Base-by-base conservation (phyloP, 768 basidiomycete genomes). In the Termitomyces heimii region DNA sequence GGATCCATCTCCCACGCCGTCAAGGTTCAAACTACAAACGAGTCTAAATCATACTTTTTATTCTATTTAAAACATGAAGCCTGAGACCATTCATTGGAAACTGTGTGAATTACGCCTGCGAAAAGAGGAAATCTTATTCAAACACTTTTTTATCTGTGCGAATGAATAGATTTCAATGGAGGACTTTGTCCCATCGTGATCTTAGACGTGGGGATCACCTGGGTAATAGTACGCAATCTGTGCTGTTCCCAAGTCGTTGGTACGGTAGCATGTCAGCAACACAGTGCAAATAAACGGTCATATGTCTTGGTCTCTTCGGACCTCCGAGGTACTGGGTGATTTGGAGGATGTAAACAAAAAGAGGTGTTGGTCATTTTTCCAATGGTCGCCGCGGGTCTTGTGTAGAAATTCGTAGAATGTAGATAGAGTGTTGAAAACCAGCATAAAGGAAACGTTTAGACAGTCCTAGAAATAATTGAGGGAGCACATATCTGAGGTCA, bases 201-300 rank as follows among this genome's bases (percentile, higher is more conserved):
- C 54, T 18, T 54, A 43, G 51, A 47, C 55, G 59, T 47, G 56
- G 28, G 26, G 8, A 39, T 52, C 46, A 37, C 43, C 43, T 45
- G 5, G 22, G 42, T 55, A 20, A 26, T 28, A 18, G 39, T 28
- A 4, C 8, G 28, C 16, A 45, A 24, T 20, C 4, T 16, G 8
- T 46, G 8, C n/a, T 18, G 26, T 37, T 52, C 29, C 28, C 31
- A 37, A 53, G 2, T 29, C 6, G 13, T 26, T 16, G 24, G 26
- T 24, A 9, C 34, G 12, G 0, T 34, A 49, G 20, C 24, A 24
- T 28, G n/a, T 28, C 12, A 46, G 24, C 32, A n/a, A 18, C 18
- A 35, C 5, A 6, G 13, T 24, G 32, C 2, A 57, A 26, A 28
- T 12, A 16, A 54, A 44, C 7, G 26, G 22, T 24, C 9, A 37